Percentiles rank a stretch among this genome's conserved stretches.
phyloP scores from a whole-genome alignment of 2,329 filamentous ascomycete genomes.

The Paraphoma chrysanthemicola region DNA sequence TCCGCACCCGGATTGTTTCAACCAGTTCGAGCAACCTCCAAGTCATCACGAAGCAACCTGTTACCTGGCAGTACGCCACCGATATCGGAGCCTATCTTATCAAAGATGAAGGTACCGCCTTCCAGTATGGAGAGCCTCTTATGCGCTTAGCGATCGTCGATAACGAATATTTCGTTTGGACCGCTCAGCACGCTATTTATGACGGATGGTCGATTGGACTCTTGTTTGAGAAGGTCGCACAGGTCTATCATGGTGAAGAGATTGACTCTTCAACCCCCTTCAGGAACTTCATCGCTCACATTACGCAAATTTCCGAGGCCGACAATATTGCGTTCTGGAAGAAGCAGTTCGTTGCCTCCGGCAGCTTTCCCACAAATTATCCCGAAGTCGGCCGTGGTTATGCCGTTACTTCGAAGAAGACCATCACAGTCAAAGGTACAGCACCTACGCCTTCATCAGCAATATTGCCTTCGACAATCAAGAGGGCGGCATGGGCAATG shows the following conservation, averaged over 20 bases:
- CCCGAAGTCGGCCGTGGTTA: slow-evolving; percentile 14
- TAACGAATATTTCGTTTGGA: slow-evolving; percentile 29
- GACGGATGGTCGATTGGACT: slow-evolving; percentile 28
- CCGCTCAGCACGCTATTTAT: slow-evolving; percentile 33
- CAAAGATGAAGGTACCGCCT: slow-evolving; percentile 4
- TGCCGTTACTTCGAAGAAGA: slow-evolving; percentile 11
- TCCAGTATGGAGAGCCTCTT: slow-evolving; percentile 14
- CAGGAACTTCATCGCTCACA: slow-evolving; percentile 16
- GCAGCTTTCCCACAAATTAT: slow-evolving; percentile 11
- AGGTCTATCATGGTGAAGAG: neutral
- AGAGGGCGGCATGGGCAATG: slow-evolving; percentile 19
- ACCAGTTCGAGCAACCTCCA: slow-evolving; percentile 9
- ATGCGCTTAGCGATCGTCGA: slow-evolving; percentile 18
- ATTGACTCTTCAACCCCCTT: neutral
- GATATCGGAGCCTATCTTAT: slow-evolving; percentile 12
- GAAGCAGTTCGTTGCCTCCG: slow-evolving; percentile 5
- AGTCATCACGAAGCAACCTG: slow-evolving; percentile 8
- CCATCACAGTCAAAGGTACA: slow-evolving; percentile 1
- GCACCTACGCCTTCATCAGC: slow-evolving; percentile 2
- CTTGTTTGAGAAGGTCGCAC: slow-evolving; percentile 13
- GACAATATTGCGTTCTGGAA: slow-evolving; percentile 14
- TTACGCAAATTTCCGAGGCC: slow-evolving; percentile 1
- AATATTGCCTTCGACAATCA: slow-evolving; percentile 17
- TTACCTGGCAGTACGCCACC: slow-evolving; percentile 9
- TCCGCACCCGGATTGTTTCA: slow-evolving; percentile 48